A percentile compares a stretch with the other conserved stretches of the same genome.
Conservation (phyloP, 345 rosid species). For the Pistacia atlantica region DNA sequence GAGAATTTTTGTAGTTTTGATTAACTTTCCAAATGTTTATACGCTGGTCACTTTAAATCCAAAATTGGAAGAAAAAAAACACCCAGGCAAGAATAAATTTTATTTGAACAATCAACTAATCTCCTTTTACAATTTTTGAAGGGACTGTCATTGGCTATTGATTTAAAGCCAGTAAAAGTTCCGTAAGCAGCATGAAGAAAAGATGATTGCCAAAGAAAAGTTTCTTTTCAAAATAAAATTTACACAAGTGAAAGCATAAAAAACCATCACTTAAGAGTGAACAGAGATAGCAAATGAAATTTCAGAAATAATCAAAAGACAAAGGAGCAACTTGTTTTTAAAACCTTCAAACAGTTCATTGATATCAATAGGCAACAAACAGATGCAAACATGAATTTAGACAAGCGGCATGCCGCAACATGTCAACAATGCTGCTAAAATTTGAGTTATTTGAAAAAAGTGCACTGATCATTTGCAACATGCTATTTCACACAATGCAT, state of each 20-base stretch:
- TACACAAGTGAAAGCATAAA: neutral
- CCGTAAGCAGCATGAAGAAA: neutral
- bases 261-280: neutral
- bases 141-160: neutral
- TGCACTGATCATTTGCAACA: no score
- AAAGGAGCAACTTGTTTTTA: no score
- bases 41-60: neutral
- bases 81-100: neutral
- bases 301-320: no score
- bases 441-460: no score
- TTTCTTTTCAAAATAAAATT: neutral
- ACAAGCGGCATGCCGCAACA: neutral
- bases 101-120: neutral
- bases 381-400: neutral
- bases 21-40: neutral
- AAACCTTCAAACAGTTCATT: neutral
- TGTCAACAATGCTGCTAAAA: no score
- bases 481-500: neutral
- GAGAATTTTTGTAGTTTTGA: neutral
- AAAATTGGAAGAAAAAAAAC: neutral
- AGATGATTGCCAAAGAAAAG: neutral
- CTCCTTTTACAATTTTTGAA: neutral
- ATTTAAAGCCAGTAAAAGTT: neutral
- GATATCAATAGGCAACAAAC: neutral
- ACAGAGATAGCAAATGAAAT: no score